Conservation (phyloP, 352 stramenopile species). For the Globisporangium splendens region DNA sequence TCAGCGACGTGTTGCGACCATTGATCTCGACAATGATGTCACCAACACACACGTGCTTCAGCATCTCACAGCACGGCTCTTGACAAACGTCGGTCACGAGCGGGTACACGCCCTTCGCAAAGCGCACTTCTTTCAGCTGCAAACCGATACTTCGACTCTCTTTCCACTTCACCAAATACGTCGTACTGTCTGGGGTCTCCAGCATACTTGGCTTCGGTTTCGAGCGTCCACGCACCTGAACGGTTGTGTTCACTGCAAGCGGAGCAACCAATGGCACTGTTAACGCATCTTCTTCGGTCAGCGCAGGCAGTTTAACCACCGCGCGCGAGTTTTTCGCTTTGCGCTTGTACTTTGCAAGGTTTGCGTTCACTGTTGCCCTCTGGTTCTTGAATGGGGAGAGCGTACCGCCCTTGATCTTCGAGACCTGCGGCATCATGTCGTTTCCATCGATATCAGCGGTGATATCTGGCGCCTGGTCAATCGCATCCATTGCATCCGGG, state of each 20-base stretch:
- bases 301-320: constrained; percentile 56
- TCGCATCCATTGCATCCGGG: constrained; percentile 25
- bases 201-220: constrained; percentile 76
- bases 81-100: constrained; percentile 82
- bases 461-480: constrained; percentile 44
- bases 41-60: constrained; percentile 81
- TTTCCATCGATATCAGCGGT: constrained; percentile 47
- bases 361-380: constrained; percentile 47
- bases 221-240: constrained; percentile 74
- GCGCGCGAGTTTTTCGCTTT: constrained; percentile 65
- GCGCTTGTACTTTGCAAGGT: constrained; percentile 74
- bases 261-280: constrained; percentile 78
- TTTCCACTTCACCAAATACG: constrained; percentile 88
- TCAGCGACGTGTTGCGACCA: constrained; percentile 82
- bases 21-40: constrained; percentile 89
- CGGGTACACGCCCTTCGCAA: constrained; percentile 75
- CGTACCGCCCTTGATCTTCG: constrained; percentile 33
- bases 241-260: constrained; percentile 78
- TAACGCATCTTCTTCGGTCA: constrained; percentile 54
- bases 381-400: constrained; percentile 24
- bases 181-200: constrained; percentile 78
- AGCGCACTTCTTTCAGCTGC: constrained; percentile 77
- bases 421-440: constrained; percentile 46
- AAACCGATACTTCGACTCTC: constrained; percentile 83
- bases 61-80: constrained; percentile 73